Evolutionary conservation across 371 early-diverging fungal species (phyloP).

Genomic region (Rhizopus stolonifer): DNA sequence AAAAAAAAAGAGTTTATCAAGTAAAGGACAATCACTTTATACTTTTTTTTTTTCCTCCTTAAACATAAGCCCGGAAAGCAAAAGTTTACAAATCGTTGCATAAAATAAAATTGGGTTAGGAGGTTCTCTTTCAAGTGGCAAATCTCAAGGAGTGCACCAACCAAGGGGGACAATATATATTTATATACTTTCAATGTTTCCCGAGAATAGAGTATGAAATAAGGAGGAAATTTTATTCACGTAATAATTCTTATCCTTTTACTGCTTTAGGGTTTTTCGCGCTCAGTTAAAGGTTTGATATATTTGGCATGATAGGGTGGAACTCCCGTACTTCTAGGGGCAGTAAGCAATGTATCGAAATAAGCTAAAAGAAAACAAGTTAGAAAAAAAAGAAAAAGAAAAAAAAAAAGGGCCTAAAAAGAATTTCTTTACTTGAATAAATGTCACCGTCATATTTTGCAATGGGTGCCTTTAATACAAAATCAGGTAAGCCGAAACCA

Average conservation of each 20-base stretch:
- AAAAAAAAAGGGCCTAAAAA: not conserved
- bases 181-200: too few relatives aligned
- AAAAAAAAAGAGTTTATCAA: not conserved
- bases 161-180: not conserved
- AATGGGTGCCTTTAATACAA: conserved; percentile 65
- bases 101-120: not conserved
- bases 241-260: not conserved
- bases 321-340: conserved; percentile 33
- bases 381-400: not conserved
- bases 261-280: not conserved
- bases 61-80: too few relatives aligned
- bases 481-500: conserved; percentile 65
- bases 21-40: too few relatives aligned
- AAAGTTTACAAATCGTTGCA: too few relatives aligned
- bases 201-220: not conserved
- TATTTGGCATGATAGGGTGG: conserved; percentile 40
- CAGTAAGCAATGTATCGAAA: conserved; percentile 38
- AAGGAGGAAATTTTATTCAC: not conserved
- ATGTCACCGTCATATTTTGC: conserved; percentile 66
- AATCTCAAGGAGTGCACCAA: not conserved
- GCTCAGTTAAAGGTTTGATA: conserved; percentile 43
- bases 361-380: conserved; percentile 33
- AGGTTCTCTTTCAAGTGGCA: not conserved
- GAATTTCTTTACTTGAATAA: conserved; percentile 41
- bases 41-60: not conserved